phyloP scores from a whole-genome alignment of 208 protist genomes.

The Wallacemonas rigidus region DNA sequence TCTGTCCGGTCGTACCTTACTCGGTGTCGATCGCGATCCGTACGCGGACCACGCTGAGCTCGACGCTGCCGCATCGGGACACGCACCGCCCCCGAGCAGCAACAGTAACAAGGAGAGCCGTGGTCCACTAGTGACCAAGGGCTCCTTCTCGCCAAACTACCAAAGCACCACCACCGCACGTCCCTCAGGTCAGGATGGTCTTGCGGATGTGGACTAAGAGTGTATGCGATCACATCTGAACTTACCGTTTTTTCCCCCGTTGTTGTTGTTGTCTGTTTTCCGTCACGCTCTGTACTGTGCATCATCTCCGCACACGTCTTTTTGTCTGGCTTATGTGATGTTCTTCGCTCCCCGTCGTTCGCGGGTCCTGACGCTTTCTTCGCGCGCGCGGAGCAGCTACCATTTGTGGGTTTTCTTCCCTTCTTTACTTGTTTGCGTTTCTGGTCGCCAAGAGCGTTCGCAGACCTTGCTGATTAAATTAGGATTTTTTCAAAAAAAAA shows the following conservation, averaged over 20 bases:
- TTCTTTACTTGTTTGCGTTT: too few relatives aligned
- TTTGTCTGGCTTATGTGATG: neutral
- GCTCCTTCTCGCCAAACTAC: neutral
- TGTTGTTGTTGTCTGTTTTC: neutral
- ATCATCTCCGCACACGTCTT: neutral
- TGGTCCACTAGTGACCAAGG: neutral
- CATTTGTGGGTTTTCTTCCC: too few relatives aligned
- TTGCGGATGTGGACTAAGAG: constrained; percentile 8
- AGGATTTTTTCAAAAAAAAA: too few relatives aligned
- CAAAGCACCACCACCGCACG: constrained; percentile 1
- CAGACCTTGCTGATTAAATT: too few relatives aligned
- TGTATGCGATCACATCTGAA: neutral
- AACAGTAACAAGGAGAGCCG: neutral
- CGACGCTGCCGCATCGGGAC: neutral
- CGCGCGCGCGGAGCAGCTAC: too few relatives aligned
- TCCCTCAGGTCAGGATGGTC: neutral
- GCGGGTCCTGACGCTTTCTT: too few relatives aligned
- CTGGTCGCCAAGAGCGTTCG: too few relatives aligned
- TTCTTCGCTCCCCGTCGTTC: neutral
- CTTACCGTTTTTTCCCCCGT: constrained; percentile 3
- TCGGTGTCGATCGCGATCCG: constrained; percentile 9
- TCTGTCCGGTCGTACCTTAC: neutral
- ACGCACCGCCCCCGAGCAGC: neutral
- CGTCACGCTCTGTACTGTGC: too few relatives aligned
- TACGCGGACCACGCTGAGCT: constrained; percentile 1